Percentiles rank a stretch among this genome's conserved stretches.
Evolutionary conservation across 2,329 filamentous ascomycete genomes (phyloP).

Genomic region (Aspergillus sp.): DNA sequence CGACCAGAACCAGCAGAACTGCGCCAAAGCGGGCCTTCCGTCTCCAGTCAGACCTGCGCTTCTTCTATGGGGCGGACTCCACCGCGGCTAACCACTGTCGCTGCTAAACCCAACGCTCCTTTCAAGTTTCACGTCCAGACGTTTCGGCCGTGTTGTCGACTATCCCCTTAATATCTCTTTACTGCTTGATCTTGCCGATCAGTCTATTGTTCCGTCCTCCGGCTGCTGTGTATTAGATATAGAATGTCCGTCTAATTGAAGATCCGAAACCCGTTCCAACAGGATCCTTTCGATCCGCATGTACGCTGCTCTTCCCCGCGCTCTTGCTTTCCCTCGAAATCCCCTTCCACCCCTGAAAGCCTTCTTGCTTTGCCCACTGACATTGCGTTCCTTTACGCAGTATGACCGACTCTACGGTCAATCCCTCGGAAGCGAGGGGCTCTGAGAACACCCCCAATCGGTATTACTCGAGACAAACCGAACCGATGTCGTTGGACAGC

Average conservation of each 20-base stretch:
- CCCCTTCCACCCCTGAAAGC: not conserved
- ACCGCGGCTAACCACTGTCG: conserved; percentile 30
- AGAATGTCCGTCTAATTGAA: conserved; percentile 8
- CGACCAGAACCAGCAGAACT: not conserved
- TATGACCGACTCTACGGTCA: conserved; percentile 28
- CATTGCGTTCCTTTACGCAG: conserved; percentile 6
- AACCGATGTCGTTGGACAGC: conserved; percentile 21
- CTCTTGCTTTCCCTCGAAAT: not conserved
- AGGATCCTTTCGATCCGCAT: conserved; percentile 26
- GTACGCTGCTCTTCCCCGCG: conserved; percentile 13
- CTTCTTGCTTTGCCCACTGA: not conserved
- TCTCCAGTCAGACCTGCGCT: conserved; percentile 14
- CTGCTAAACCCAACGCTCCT: conserved; percentile 24
- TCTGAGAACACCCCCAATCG: conserved; percentile 20
- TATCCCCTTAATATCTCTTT: not conserved
- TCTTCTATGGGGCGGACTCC: conserved; percentile 31
- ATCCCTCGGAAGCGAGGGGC: conserved; percentile 22
- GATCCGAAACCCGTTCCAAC: conserved; percentile 6
- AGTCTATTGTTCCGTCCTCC: not conserved
- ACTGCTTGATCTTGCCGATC: not conserved
- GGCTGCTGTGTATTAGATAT: not conserved
- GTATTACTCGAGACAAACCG: conserved; percentile 22
- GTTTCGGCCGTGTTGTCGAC: conserved; percentile 4
- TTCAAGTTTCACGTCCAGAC: conserved; percentile 21
- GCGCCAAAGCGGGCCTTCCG: conserved; percentile 29